phyloP scores from a whole-genome alignment of 83 land plant species.

The Larix sibirica region DNA sequence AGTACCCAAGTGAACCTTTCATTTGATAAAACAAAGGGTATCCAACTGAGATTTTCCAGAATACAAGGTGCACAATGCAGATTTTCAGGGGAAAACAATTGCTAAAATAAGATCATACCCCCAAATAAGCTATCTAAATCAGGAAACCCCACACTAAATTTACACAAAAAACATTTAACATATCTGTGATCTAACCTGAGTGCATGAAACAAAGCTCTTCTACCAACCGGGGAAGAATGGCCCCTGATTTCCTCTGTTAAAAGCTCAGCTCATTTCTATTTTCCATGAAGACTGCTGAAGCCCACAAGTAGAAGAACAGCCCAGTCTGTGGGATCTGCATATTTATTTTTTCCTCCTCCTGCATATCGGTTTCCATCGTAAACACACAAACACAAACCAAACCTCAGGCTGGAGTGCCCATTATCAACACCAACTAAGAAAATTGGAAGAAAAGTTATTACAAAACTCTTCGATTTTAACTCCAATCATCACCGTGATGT shows the following conservation, averaged over 20 bases:
- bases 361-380: conserved; percentile 1
- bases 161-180: background rate
- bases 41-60: background rate
- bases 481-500: conserved; percentile 1
- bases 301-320: background rate
- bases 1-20: too few species aligned
- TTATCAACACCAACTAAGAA: background rate
- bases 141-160: background rate
- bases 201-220: background rate
- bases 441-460: background rate
- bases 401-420: background rate
- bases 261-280: background rate
- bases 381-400: background rate
- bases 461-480: background rate
- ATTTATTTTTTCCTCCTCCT: conserved; percentile 2
- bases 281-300: background rate
- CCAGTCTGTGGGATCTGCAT: background rate
- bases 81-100: background rate
- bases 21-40: too few species aligned
- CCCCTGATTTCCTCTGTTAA: background rate
- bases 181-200: background rate
- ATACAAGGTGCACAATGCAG: background rate
- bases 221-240: background rate
- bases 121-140: background rate
- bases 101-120: background rate